A percentile compares a stretch with the other conserved stretches of the same genome.
Conservation (phyloP, 305 asterid genomes). For the Fraxinus ornus region DNA sequence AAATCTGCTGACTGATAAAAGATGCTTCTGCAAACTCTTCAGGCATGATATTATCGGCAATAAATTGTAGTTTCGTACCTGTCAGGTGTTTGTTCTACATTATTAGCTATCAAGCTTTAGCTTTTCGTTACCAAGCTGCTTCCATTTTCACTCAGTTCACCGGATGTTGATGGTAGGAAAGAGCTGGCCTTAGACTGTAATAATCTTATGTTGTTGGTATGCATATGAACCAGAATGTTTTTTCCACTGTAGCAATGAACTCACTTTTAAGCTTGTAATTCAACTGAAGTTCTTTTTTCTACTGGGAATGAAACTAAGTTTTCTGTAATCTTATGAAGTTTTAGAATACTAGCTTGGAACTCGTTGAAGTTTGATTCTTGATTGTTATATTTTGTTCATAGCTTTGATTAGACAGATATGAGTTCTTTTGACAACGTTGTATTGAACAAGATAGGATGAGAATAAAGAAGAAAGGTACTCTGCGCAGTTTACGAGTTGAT, state of each 20-base stretch:
- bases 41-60: not conserved
- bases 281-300: not conserved
- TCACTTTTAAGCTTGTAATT: conserved; percentile 6
- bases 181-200: conserved; percentile 14
- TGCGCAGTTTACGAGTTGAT: not conserved
- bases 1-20: not conserved
- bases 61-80: not conserved
- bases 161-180: conserved; percentile 22
- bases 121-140: not conserved
- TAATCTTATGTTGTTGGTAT: conserved; percentile 19
- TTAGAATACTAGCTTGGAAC: conserved; percentile 22
- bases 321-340: not conserved
- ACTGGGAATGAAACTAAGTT: not conserved
- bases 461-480: not conserved
- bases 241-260: not conserved
- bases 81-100: not conserved
- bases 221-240: conserved; percentile 18
- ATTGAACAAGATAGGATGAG: not conserved
- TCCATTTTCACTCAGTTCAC: conserved; percentile 6
- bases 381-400: not conserved
- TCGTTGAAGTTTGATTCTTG: conserved; percentile 1
- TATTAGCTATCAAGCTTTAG: not conserved
- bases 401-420: not conserved
- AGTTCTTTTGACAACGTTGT: not conserved
- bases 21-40: not conserved